These are phyloP conservation scores for Biscutella laevigata DNA, from an alignment of 441 rosid species.

Conservation along the genomic window DNA sequence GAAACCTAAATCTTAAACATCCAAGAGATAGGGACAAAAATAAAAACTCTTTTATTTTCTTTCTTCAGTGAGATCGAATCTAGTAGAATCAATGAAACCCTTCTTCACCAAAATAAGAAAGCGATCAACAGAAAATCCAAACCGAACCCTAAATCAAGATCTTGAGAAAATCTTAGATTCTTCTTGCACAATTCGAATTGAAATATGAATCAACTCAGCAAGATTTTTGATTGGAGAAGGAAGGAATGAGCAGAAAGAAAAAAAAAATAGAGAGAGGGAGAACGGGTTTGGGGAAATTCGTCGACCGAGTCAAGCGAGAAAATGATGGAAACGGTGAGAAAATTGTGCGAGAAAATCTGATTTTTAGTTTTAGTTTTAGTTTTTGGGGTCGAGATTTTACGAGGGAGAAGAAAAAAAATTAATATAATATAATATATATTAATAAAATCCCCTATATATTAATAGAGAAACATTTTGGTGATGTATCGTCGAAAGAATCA, in stretches of 20 bases:
- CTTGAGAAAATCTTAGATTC: slow-evolving; percentile 4
- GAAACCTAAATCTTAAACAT: slow-evolving; percentile 19
- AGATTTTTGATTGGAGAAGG: background rate
- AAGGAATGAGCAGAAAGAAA: background rate
- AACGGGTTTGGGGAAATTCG: slow-evolving; percentile 27
- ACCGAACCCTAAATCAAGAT: slow-evolving; percentile 19
- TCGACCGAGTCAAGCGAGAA: slow-evolving; percentile 36
- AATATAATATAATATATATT: too few relatives aligned
- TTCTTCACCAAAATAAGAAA: slow-evolving; percentile 23
- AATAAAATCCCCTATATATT: too few relatives aligned
- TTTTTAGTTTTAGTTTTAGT: background rate
- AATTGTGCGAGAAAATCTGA: slow-evolving; percentile 16
- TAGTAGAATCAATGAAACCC: slow-evolving; percentile 19
- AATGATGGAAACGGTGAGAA: slow-evolving; percentile 27
- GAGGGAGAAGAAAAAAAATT: background rate
- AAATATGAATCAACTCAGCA: background rate
- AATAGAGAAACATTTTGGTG: too few relatives aligned
- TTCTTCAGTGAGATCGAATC: slow-evolving; percentile 20
- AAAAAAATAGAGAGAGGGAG: slow-evolving; percentile 8
- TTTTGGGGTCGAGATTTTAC: slow-evolving; percentile 25
- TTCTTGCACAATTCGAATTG: background rate
- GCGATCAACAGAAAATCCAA: slow-evolving; percentile 38
- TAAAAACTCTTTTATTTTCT: too few relatives aligned
- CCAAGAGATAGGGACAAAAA: background rate
- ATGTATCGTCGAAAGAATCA: too few relatives aligned